Evolutionary conservation across 139 green algal genomes (phyloP).

Genomic region (Trebouxia sp.): DNA sequence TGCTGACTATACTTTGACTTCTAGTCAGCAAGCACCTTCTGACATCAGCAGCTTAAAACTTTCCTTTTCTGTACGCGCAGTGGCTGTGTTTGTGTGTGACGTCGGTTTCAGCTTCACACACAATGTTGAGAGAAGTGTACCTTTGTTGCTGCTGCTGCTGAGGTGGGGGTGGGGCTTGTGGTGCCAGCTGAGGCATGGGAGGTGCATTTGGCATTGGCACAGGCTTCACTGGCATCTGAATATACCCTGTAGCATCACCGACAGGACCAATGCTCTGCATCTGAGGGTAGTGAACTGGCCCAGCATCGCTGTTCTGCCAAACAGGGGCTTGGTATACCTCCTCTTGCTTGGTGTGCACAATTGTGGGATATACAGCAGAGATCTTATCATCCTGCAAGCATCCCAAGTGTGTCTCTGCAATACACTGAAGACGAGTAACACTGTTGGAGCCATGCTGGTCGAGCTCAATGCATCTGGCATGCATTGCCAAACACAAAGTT

Average conservation of each 20-base stretch:
- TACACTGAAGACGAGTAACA: no score
- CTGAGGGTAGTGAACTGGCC: slow-evolving; percentile 9
- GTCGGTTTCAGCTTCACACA: no score
- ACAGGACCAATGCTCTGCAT: slow-evolving; percentile 8
- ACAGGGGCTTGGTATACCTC: slow-evolving; percentile 3
- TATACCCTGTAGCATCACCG: not conserved
- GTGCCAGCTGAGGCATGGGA: not conserved
- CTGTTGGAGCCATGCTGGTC: no score
- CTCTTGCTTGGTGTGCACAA: slow-evolving; percentile 17
- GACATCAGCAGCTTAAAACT: no score
- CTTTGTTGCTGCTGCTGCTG: slow-evolving; percentile 1
- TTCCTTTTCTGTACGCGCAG: no score
- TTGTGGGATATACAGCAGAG: slow-evolving; percentile 6
- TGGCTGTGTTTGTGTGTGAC: no score
- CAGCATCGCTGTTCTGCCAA: not conserved
- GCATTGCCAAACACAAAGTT: no score
- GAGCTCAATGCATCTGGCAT: no score
- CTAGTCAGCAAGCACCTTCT: no score
- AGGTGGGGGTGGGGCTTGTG: not conserved
- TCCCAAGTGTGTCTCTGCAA: no score
- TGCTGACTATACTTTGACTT: no score
- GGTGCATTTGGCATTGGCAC: not conserved
- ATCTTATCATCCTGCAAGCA: slow-evolving; percentile 7
- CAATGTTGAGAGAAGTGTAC: no score
- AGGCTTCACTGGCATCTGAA: not conserved